Base-by-base conservation (phyloP, 345 rosid genomes). In the Hirschfeldia incana region DNA sequence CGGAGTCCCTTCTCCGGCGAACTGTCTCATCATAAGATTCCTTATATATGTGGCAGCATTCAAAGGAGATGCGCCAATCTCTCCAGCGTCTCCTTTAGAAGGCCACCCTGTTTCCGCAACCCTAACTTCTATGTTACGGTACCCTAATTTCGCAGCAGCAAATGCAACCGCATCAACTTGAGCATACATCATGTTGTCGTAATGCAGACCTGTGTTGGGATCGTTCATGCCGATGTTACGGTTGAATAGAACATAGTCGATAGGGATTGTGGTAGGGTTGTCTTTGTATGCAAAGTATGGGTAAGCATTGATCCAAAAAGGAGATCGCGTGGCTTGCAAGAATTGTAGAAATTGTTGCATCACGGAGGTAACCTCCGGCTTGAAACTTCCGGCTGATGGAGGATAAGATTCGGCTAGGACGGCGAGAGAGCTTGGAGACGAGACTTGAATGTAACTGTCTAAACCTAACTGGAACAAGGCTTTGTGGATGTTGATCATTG, bases 21-120 rank as follows among this genome's bases (percentile, higher is more conserved):
- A 29, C 61, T 93, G 98, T 49, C 98, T 89, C 81, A 90, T 85
- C 84, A 89, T 7, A 83, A 95, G 84, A 65, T 93, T 95, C 66
- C 83, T 82, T 53, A 89, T 93, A 59, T 91, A 93, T 10, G 76
- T 39, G 4, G 97, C 98, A 1, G 99, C 99, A 81, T 95, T 91
- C 26, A 65, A 17, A 10, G 83, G 67, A 0, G 92, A 86, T 4
- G 99, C 99, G 3, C 99, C 99, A 0, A 72, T 68, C 74, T 93
- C 99, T 65, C 87, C 59, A 0, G 67, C n/a, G 30, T 95, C 99
- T 10, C 99, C 99, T 80, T 88, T 90, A 0, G 99, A 93, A 0
- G 99, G 99, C 99, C 99, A 95, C 4, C 99, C 99, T 1, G 99
- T 95, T 78, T 95, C 99, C 0, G 97, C 88, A 53, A 95, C 96